A percentile compares a stretch with the other conserved stretches of the same genome.
phyloP scores from a whole-genome alignment of 257 asterid species.

The Oldenlandia corymbosa region DNA sequence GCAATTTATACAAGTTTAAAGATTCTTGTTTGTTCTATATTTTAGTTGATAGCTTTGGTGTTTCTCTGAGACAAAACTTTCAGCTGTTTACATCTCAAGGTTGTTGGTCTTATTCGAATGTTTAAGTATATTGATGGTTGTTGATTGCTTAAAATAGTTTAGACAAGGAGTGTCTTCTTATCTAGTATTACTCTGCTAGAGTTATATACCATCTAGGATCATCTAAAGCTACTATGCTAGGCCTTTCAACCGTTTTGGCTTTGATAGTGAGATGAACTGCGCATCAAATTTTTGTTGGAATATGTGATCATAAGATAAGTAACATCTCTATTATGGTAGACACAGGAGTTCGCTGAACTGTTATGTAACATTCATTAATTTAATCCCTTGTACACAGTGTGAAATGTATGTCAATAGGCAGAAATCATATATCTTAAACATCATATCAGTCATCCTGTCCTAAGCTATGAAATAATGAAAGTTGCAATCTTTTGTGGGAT shows the following conservation, averaged over 20 bases:
- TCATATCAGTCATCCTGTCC: not conserved
- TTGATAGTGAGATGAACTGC: not conserved
- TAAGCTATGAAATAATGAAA: not conserved
- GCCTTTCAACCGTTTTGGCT: too few relatives aligned
- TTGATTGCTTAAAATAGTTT: not conserved
- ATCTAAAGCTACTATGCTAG: not conserved
- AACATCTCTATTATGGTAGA: not conserved
- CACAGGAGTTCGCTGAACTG: not conserved
- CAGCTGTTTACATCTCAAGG: not conserved
- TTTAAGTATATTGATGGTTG: not conserved
- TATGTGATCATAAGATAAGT: not conserved
- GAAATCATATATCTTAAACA: not conserved
- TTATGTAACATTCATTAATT: not conserved
- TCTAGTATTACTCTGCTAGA: too few relatives aligned
- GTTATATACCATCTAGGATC: not conserved
- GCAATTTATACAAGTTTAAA: not conserved
- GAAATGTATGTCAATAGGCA: not conserved
- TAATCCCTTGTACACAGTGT: not conserved
- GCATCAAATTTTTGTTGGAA: not conserved
- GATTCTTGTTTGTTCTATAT: too few relatives aligned
- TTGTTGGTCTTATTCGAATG: not conserved
- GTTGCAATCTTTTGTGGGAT: not conserved
- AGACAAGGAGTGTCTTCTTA: not conserved
- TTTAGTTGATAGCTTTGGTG: too few relatives aligned
- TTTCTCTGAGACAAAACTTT: not conserved